Evolutionary conservation across 2,329 filamentous ascomycete genomes (phyloP).

Genomic region (Cladophialophora yegresii): DNA sequence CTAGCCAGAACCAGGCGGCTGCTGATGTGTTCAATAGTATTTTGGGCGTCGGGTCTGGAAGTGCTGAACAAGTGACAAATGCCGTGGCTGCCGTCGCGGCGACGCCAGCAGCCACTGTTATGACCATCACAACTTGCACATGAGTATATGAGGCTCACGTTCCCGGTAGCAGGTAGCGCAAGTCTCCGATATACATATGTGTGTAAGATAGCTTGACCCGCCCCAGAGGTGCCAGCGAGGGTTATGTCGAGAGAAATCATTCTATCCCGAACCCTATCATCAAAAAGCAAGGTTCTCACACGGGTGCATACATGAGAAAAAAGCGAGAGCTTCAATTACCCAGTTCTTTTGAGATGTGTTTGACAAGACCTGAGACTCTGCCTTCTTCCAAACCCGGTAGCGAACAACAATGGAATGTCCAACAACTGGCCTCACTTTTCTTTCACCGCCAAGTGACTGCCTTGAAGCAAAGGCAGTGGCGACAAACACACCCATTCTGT

Average conservation of each 20-base stretch:
- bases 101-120: constrained; percentile 3
- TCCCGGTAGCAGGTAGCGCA: background rate
- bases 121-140: constrained; percentile 20
- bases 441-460: too few relatives aligned
- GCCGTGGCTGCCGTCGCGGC: background rate
- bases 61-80: background rate
- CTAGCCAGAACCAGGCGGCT: constrained; percentile 25
- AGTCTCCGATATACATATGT: background rate
- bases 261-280: background rate
- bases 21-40: constrained; percentile 25
- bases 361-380: background rate
- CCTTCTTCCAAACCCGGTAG: background rate
- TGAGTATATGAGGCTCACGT: background rate
- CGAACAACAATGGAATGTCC: background rate
- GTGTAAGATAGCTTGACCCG: background rate
- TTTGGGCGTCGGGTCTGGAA: constrained; percentile 1
- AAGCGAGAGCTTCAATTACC: background rate
- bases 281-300: background rate
- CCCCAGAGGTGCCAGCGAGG: background rate
- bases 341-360: background rate
- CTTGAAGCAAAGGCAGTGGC: too few relatives aligned
- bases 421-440: background rate
- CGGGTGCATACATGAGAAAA: background rate
- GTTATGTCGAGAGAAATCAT: background rate
- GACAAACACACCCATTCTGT: background rate